Base-by-base conservation (phyloP, 2,329 filamentous ascomycete genomes). In the Phialophora tarda region DNA sequence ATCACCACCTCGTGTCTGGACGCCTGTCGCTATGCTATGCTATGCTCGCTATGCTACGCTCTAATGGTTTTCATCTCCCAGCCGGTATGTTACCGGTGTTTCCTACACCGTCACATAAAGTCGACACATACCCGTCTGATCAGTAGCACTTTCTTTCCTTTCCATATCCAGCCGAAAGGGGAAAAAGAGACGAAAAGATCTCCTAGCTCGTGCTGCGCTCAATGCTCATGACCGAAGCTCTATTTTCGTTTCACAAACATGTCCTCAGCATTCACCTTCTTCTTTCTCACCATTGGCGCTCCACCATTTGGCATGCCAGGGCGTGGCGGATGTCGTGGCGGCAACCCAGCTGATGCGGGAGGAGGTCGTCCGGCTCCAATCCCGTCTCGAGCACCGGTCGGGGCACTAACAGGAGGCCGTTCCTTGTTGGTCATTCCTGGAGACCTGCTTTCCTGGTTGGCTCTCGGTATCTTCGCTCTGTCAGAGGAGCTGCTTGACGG, bases 161-260 rank as follows among this genome's bases (percentile, higher is more conserved):
- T 51, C 12, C 48, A 51, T 51, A 51, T 51, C 21, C 48, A 51
- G 28, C 28, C 28, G 24, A 30, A 44, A 41, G 38, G 11, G 11
- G 10, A 32, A 21, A 55, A 4, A 32, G 24, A 11, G 7, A n/a
- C 7, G 28, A 30, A 54, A 54, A 32, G 30, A 8, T 4, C 48
- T 51, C 48, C n/a, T 11, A 28, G 24, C 28, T 32, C 53, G 53
- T 55, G 26, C 53, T 10, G 28, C 28, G 53, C n/a, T 34, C 4
- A 10, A 55, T 32, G 24, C 28, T 11, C 14, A 28, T 34, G 53
- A 12, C 28, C 21, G n/a, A 10, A 24, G 17, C 53, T 47, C 41
- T 53, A 69, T 62, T 54, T 68, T 47, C 60, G 48, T 54, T 63
- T 71, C 53, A 71, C 44, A 59, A 71, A 71, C 64, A 71, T 65